Percentiles rank a stretch among this genome's conserved stretches.
Conservation (phyloP, 2,329 filamentous ascomycete genomes). For the Colletotrichum australisinense region DNA sequence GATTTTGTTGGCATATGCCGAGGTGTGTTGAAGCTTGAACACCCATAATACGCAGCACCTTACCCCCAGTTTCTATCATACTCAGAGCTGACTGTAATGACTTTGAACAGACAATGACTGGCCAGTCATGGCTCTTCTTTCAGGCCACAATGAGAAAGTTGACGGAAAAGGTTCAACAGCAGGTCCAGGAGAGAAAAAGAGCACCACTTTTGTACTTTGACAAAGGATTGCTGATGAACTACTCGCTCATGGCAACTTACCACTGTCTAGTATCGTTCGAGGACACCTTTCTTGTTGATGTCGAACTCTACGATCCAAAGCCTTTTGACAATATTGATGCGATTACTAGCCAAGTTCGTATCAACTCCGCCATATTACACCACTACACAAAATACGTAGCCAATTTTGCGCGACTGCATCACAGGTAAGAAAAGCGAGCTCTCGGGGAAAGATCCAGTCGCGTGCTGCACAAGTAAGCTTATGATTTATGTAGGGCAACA, state of each 20-base stretch:
- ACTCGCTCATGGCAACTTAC: background rate
- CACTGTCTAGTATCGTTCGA: constrained; percentile 1
- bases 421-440: background rate
- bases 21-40: background rate
- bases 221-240: constrained; percentile 13
- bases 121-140: constrained; percentile 11
- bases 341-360: background rate
- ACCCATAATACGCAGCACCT: too few relatives aligned
- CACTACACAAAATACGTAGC: constrained; percentile 12
- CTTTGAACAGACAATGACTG: constrained; percentile 3
- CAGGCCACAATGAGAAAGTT: background rate
- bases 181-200: background rate
- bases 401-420: constrained; percentile 8
- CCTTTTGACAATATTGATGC: constrained; percentile 11
- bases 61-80: background rate
- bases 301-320: constrained; percentile 14
- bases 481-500: background rate
- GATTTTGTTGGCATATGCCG: constrained; percentile 7
- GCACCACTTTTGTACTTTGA: constrained; percentile 19
- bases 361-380: constrained; percentile 25
- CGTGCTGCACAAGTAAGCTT: background rate
- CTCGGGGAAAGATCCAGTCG: background rate
- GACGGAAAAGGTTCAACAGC: background rate
- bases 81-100: background rate
- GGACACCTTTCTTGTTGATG: constrained; percentile 1